Conservation (phyloP, 2,329 filamentous ascomycete species). For the Fusarium euwallaceae region DNA sequence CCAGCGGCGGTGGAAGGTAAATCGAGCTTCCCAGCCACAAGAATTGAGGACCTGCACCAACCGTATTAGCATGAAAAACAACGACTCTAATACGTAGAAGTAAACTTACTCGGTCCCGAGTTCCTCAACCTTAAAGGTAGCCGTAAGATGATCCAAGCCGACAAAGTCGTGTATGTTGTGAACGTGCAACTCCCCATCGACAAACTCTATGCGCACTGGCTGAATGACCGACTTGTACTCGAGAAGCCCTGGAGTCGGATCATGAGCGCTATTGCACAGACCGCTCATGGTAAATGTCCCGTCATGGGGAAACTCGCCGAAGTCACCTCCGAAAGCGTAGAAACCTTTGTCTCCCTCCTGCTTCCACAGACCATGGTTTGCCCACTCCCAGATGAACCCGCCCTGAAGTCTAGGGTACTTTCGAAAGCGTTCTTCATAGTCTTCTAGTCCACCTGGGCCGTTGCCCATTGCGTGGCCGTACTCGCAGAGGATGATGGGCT, state of each 20-base stretch:
- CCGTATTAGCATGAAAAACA: not conserved
- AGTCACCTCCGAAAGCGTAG: constrained; percentile 70
- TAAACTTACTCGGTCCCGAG: not conserved
- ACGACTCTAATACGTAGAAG: accelerated
- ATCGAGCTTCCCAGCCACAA: not conserved
- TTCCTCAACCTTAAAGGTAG: not conserved
- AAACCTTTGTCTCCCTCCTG: not conserved
- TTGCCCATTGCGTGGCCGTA: constrained; percentile 77
- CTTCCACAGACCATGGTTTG: constrained; percentile 59
- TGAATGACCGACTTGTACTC: not conserved
- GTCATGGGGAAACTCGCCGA: constrained; percentile 71
- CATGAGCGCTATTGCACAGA: constrained; percentile 47
- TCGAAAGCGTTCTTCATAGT: constrained; percentile 76
- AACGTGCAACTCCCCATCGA: not conserved
- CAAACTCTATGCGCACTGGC: not conserved
- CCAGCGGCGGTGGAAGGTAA: not conserved
- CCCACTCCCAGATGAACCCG: constrained; percentile 75
- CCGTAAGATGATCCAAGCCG: not conserved
- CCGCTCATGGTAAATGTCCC: constrained; percentile 70
- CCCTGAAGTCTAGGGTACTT: constrained; percentile 66
- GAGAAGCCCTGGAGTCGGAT: constrained; percentile 12
- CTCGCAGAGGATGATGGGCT: constrained; percentile 71
- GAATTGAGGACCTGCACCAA: not conserved
- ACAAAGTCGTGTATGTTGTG: not conserved
- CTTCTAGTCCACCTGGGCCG: constrained; percentile 74